phyloP scores from a whole-genome alignment of 441 rosid species.

The Sinapis alba region DNA sequence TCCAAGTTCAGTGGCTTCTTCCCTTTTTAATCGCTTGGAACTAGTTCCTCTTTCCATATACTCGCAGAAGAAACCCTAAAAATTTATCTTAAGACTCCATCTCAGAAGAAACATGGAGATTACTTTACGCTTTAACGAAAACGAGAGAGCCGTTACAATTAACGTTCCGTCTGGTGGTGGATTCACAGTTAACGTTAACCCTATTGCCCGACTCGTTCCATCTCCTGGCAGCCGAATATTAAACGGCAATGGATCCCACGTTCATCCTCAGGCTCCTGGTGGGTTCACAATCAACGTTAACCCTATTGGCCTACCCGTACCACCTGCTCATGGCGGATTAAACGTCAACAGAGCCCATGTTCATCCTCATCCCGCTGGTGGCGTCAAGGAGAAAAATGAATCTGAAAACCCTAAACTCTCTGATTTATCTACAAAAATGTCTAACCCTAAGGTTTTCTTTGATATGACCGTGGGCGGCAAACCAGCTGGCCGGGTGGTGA shows the following conservation, averaged over 20 bases:
- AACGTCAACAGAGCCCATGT: not conserved
- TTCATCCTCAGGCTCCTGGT: not conserved
- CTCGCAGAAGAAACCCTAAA: too few relatives aligned
- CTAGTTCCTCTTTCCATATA: too few relatives aligned
- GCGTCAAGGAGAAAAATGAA: too few relatives aligned
- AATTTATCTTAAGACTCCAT: too few relatives aligned
- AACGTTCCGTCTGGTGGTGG: not conserved
- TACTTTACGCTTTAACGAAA: not conserved
- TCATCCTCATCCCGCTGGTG: too few relatives aligned
- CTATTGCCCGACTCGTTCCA: not conserved
- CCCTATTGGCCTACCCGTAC: not conserved
- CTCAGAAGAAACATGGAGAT: not conserved
- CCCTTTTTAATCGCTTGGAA: not conserved
- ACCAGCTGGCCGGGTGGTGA: conserved; percentile 17
- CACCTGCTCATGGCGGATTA: not conserved
- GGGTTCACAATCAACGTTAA: not conserved
- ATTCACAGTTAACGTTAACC: not conserved
- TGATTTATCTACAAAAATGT: not conserved
- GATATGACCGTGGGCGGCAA: not conserved
- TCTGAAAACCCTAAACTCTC: not conserved
- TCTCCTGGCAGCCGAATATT: not conserved
- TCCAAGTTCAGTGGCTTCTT: not conserved
- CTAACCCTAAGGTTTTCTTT: conserved; percentile 20
- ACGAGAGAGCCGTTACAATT: not conserved
- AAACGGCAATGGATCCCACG: not conserved